phyloP scores from a whole-genome alignment of 257 asterid genomes.

The Apocynum venetum region DNA sequence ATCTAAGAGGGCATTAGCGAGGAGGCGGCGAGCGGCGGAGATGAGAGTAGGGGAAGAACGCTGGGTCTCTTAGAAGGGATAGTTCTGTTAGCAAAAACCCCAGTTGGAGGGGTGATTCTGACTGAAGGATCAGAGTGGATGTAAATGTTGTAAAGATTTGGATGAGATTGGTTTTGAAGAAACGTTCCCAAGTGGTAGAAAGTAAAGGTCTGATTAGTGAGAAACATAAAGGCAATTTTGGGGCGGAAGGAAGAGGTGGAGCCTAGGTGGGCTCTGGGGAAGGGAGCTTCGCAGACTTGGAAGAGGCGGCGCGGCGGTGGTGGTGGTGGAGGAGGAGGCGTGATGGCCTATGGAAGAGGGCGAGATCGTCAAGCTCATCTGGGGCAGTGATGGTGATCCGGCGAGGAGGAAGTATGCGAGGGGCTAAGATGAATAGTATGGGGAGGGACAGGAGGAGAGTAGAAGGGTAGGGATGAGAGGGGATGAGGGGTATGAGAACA shows the following conservation, averaged over 20 bases:
- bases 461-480: conserved; percentile 59
- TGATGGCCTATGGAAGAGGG: conserved; percentile 83
- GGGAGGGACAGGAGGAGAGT: conserved; percentile 60
- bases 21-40: conserved; percentile 66
- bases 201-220: conserved; percentile 70
- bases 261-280: conserved; percentile 59
- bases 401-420: conserved; percentile 61
- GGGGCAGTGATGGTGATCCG: conserved; percentile 63
- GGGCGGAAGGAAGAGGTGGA: conserved; percentile 66
- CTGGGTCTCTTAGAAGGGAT: conserved; percentile 76
- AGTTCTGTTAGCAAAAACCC: conserved; percentile 45
- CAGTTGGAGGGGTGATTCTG: conserved; percentile 35
- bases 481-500: conserved; percentile 40
- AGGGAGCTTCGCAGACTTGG: conserved; percentile 35
- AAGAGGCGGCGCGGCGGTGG: neutral
- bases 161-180: conserved; percentile 48
- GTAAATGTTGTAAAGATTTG: conserved; percentile 64
- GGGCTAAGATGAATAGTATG: conserved; percentile 49
- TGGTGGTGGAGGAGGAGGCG: conserved; percentile 25
- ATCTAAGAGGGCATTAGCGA: conserved; percentile 65
- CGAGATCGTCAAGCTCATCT: conserved; percentile 84
- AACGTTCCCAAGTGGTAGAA: conserved; percentile 77
- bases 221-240: conserved; percentile 80
- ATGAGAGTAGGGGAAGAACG: conserved; percentile 81
- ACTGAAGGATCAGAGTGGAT: conserved; percentile 73